Conservation (phyloP, 1,284 basidiomycete genomes). For the Cerrena zonata region DNA sequence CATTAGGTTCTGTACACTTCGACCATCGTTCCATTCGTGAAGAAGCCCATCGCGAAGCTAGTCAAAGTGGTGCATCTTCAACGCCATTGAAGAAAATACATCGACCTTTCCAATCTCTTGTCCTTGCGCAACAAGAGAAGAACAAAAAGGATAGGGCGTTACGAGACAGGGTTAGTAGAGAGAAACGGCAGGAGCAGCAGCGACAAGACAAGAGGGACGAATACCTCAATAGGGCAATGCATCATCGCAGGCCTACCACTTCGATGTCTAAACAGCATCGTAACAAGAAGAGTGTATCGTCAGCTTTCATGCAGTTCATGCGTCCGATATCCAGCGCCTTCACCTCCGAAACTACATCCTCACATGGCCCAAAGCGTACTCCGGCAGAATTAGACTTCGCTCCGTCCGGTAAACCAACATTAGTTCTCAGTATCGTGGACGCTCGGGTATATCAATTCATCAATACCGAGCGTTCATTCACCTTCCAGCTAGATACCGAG, state of each 20-base stretch:
- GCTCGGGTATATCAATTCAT: conserved; percentile 63
- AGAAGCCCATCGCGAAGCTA: conserved; percentile 61
- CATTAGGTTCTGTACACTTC: conserved; percentile 51
- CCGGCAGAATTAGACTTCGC: conserved; percentile 69
- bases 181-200: conserved; percentile 67
- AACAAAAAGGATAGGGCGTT: conserved; percentile 66
- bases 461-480: conserved; percentile 75
- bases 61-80: conserved; percentile 32
- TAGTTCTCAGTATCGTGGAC: conserved; percentile 68
- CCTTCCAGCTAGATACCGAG: conserved; percentile 76
- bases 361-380: conserved; percentile 46
- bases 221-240: conserved; percentile 65
- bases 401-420: conserved; percentile 61
- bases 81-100: conserved; percentile 45
- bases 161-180: conserved; percentile 61
- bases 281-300: conserved; percentile 77
- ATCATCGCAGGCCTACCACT: conserved; percentile 44
- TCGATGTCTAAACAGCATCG: conserved; percentile 62
- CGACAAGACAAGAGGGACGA: conserved; percentile 68
- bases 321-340: conserved; percentile 81
- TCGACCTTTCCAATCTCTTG: conserved; percentile 65
- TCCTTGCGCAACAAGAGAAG: conserved; percentile 68
- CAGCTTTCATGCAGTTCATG: conserved; percentile 76
- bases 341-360: conserved; percentile 49
- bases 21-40: conserved; percentile 68